These are phyloP conservation scores for Phoenix dactylifera DNA, from an alignment of 176 grass and related monocot species.

Conservation along the genomic window DNA sequence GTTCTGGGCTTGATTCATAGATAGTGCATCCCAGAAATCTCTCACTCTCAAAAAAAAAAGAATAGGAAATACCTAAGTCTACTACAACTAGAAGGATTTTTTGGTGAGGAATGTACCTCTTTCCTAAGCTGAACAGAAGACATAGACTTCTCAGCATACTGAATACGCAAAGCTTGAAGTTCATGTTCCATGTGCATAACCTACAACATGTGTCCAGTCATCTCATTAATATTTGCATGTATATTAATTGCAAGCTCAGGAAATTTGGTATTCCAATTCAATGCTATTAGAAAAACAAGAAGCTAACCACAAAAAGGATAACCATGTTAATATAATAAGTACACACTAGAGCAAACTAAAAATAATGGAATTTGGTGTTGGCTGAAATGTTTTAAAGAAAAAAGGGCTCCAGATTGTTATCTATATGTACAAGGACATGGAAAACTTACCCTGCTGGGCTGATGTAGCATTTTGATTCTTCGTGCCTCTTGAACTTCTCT, in stretches of 20 bases:
- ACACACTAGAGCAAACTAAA: no score
- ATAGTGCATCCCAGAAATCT: no score
- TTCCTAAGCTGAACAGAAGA: conserved; percentile 72
- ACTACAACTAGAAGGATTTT: not conserved
- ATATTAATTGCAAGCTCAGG: no score
- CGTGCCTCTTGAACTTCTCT: conserved; percentile 71
- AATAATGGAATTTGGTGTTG: no score
- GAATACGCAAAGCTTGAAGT: conserved; percentile 51
- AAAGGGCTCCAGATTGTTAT: no score
- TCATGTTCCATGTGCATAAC: conserved; percentile 92
- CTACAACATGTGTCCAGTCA: conserved; percentile 20
- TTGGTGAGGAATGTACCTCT: conserved; percentile 41
- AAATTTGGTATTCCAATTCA: no score
- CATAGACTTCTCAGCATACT: conserved; percentile 39
- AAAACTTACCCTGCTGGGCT: conserved; percentile 65
- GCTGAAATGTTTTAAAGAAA: no score
- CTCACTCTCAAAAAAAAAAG: not conserved
- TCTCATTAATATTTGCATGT: not conserved
- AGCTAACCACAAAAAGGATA: no score
- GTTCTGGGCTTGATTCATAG: no score
- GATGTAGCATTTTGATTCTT: conserved; percentile 95
- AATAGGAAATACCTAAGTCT: not conserved
- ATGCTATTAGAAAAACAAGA: not conserved
- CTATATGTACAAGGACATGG: no score
- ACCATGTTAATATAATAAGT: no score